Percentiles rank a stretch among this genome's conserved stretches.
Evolutionary conservation across 192 early-diverging fungal genomes (phyloP).

Genomic region (Mycoemilia scoparia): DNA sequence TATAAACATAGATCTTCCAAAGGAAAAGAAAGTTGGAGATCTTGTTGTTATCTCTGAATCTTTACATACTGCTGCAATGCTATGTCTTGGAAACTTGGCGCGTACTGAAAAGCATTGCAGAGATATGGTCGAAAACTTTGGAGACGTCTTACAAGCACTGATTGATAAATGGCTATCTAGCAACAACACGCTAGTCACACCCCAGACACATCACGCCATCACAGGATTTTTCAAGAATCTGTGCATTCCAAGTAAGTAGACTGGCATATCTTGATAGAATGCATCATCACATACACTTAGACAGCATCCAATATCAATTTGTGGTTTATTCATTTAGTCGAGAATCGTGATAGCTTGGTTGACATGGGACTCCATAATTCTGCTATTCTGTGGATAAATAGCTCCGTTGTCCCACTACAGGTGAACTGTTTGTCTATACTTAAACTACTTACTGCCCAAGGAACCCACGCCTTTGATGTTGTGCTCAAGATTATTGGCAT

Average conservation of each 20-base stretch:
- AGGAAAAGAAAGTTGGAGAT: no score
- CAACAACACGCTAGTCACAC: conserved; percentile 24
- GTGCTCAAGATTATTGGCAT: conserved; percentile 5
- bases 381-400: no score
- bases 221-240: conserved; percentile 51
- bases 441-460: conserved; percentile 9
- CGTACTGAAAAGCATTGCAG: conserved; percentile 46
- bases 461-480: not conserved
- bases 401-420: conserved; percentile 24
- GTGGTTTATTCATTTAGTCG: no score
- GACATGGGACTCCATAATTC: no score
- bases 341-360: no score
- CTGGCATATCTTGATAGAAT: no score
- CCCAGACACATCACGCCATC: conserved; percentile 34
- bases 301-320: no score
- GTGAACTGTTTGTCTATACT: conserved; percentile 23
- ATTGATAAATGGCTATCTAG: conserved; percentile 29
- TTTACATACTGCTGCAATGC: conserved; percentile 33
- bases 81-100: conserved; percentile 53
- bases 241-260: no score
- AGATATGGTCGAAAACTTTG: conserved; percentile 35
- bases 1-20: no score
- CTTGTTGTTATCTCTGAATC: no score
- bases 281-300: no score
- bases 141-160: conserved; percentile 30